Base-by-base conservation (phyloP, 1,284 basidiomycete genomes). In the Trametes hirsuta region DNA sequence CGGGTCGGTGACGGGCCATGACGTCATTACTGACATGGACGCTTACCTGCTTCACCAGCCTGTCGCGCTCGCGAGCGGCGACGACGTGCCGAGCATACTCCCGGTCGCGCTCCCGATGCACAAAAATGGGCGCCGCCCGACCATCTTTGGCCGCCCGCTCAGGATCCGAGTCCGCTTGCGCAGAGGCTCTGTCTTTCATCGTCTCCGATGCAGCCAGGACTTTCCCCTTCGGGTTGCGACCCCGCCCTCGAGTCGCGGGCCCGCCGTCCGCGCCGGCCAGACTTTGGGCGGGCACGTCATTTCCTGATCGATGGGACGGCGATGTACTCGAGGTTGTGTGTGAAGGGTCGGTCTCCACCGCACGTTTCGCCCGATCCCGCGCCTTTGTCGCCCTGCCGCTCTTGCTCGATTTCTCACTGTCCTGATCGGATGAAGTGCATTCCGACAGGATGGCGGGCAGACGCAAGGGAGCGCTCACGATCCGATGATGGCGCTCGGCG, bases 61-160 rank as follows among this genome's bases (percentile, higher is more conserved):
- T 54, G 49, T 51, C 56, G 46, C 64, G 48, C 54, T 63, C 62
- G 40, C 53, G 54, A 37, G 60, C 64, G 2, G 61, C 60, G 3
- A 58, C 60, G 46, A 59, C 55, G 44, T 64, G 60, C 11, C 62
- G 60, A 22, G 67, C 69, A 41, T 67, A 64, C 57, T 69, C 65
- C 6, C 63, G 52, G 50, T 70, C 71, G 58, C 66, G 66, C 57
- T 71, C 69, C 5, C 66, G 66, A 51, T 65, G 70, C 30, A 65
- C 69, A 24, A 67, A 60, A 35, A 68, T 65, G 6, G 65, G 55
- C 12, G 55, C 67, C 11, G 53, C 55, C 47, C 68, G 59, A 21
- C 53, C 57, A 15, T 67, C 65, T 52, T 62, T 62, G 48, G 41
- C 24, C 24, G 66, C 64, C 39, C 47, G 40, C 36, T 57, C 56